These are phyloP conservation scores for Thamnidium elegans DNA, from an alignment of 192 early-diverging fungal genomes.

Conservation along the genomic window DNA sequence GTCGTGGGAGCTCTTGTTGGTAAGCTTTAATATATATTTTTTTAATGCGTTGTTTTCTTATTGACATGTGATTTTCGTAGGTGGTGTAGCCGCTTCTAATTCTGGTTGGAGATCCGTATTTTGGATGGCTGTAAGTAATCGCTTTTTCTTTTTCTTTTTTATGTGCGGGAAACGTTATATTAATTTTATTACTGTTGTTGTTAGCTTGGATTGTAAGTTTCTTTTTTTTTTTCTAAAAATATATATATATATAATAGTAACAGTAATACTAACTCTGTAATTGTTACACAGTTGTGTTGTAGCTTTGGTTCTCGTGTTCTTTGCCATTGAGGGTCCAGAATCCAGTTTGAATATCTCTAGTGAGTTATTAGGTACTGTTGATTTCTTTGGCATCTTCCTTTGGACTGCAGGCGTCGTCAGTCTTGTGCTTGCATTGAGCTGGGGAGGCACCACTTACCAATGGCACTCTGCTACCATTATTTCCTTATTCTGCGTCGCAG, in stretches of 20 bases:
- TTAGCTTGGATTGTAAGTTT: constrained; percentile 52
- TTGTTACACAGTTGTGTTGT: constrained; percentile 28
- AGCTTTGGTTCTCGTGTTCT: constrained; percentile 36
- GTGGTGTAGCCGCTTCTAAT: constrained; percentile 43
- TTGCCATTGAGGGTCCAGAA: constrained; percentile 32
- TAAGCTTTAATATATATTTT: constrained; percentile 14
- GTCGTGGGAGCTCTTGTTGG: constrained; percentile 29
- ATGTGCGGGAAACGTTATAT: too few species aligned
- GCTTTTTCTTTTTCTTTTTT: constrained; percentile 2
- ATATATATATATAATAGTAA: too few species aligned
- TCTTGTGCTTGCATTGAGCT: constrained; percentile 54
- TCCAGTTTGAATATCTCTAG: constrained; percentile 2
- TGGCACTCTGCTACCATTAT: constrained; percentile 28
- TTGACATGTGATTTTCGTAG: constrained; percentile 18
- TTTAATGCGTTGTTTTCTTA: neutral
- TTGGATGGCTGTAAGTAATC: constrained; percentile 27
- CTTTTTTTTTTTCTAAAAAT: constrained; percentile 15
- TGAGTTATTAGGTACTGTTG: constrained; percentile 40
- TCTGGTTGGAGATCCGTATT: constrained; percentile 34
- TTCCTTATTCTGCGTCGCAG: constrained; percentile 24
- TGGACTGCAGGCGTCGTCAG: constrained; percentile 39
- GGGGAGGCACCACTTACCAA: constrained; percentile 52
- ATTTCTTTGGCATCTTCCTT: constrained; percentile 47
- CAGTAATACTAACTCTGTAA: neutral
- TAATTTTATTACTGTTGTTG: too few species aligned